These are phyloP conservation scores for Lepiota brunneoincarnata DNA, from an alignment of 768 basidiomycete genomes.

Conservation along the genomic window DNA sequence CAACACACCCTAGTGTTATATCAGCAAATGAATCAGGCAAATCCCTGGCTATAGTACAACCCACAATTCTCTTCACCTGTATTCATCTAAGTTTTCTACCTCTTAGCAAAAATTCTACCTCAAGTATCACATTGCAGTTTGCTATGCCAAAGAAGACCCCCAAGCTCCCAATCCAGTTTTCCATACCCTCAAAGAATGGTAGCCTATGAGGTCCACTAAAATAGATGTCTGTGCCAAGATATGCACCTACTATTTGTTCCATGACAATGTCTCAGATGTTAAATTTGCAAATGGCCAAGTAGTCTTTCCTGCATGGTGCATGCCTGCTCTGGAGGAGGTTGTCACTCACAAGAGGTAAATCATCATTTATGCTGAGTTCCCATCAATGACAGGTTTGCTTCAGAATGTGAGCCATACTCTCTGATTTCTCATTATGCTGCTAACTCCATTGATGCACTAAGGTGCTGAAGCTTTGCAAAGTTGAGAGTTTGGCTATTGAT, in stretches of 20 bases:
- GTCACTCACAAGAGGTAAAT: not conserved
- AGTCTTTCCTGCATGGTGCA: no score
- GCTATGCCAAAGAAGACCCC: no score
- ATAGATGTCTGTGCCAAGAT: conserved; percentile 10
- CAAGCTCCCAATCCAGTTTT: no score
- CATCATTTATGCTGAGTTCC: conserved; percentile 17
- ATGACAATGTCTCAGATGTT: conserved; percentile 3
- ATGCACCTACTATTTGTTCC: not conserved
- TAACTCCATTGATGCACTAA: not conserved
- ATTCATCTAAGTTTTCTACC: no score
- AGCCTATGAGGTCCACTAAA: conserved; percentile 15
- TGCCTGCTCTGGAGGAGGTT: not conserved
- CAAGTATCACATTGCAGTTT: no score
- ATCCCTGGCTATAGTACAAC: no score
- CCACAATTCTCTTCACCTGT: no score
- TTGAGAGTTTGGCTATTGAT: not conserved
- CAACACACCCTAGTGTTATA: no score
- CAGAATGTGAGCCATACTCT: conserved; percentile 12
- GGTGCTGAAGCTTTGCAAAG: not conserved
- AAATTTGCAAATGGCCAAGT: not conserved
- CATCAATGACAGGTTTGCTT: conserved; percentile 14
- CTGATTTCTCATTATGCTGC: not conserved
- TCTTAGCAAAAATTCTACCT: no score
- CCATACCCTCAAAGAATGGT: no score
- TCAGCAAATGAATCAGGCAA: no score